phyloP scores from a whole-genome alignment of 768 basidiomycete genomes.

The Mycena pura region DNA sequence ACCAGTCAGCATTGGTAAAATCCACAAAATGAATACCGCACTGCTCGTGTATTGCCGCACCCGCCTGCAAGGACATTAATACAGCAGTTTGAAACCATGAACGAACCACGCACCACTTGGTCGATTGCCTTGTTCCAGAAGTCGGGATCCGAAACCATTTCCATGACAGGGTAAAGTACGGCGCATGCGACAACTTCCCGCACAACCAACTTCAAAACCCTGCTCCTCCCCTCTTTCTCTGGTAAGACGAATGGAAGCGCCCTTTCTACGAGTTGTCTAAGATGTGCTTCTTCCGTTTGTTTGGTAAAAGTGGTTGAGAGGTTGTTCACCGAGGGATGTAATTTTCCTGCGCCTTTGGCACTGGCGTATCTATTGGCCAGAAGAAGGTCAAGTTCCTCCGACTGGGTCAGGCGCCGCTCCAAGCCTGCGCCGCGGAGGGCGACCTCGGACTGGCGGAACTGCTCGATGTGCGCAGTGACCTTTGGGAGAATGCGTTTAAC shows the following conservation, averaged over 20 bases:
- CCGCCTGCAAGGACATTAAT: conserved; percentile 41
- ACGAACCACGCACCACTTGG: conserved; percentile 72
- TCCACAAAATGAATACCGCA: conserved; percentile 31
- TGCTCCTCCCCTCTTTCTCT: conserved; percentile 73
- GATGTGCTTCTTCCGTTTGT: conserved; percentile 89
- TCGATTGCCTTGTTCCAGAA: conserved; percentile 96
- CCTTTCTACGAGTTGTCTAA: conserved; percentile 72
- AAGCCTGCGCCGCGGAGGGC: conserved; percentile 83
- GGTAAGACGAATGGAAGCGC: conserved; percentile 79
- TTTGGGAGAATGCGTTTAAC: conserved; percentile 90
- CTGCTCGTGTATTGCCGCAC: conserved; percentile 61
- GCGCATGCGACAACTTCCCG: conserved; percentile 86
- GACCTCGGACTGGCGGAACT: conserved; percentile 89
- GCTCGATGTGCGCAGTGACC: conserved; percentile 87
- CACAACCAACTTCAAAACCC: conserved; percentile 72
- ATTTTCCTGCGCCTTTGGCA: conserved; percentile 62
- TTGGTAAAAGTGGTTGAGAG: conserved; percentile 88
- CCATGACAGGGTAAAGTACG: conserved; percentile 86
- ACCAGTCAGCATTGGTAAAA: conserved; percentile 10
- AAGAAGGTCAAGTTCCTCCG: conserved; percentile 87
- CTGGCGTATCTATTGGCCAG: conserved; percentile 83
- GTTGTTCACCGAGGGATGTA: conserved; percentile 89
- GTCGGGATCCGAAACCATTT: conserved; percentile 94
- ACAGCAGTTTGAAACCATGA: background rate
- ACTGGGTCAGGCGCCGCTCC: conserved; percentile 84